These are phyloP conservation scores for Avena eriantha DNA, from an alignment of 176 grass and related monocot genomes.

Conservation along the genomic window DNA sequence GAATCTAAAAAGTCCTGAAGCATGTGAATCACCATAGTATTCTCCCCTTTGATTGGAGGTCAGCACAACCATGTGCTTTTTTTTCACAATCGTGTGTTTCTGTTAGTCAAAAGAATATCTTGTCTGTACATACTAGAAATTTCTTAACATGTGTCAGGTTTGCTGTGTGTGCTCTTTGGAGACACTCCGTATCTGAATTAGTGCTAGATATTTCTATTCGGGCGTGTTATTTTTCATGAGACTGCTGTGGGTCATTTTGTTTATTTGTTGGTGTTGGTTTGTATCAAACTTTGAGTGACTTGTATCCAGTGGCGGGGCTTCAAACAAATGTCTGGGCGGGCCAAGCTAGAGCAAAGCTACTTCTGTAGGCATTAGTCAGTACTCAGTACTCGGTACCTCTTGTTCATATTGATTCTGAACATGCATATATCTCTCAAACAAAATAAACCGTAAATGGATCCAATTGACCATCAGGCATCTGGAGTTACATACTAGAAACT, in stretches of 20 bases:
- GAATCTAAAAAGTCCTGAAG: background rate
- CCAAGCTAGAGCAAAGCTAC: too few species aligned
- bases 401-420: too few species aligned
- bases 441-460: too few species aligned
- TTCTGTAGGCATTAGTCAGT: too few species aligned
- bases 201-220: background rate
- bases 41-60: background rate
- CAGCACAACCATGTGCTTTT: background rate
- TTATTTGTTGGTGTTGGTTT: background rate
- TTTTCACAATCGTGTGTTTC: background rate
- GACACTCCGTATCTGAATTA: background rate
- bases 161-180: background rate
- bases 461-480: too few species aligned
- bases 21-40: background rate
- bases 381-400: too few species aligned
- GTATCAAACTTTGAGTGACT: background rate
- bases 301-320: background rate
- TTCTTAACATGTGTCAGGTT: background rate
- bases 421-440: too few species aligned
- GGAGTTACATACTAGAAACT: too few species aligned
- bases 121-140: too few species aligned
- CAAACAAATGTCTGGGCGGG: too few species aligned
- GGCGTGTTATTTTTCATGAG: background rate
- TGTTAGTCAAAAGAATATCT: conserved; percentile 12
- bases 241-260: background rate